Evolutionary conservation across 148 eudicot genomes (phyloP).

Genomic region (Vaccinium macrocarpon): DNA sequence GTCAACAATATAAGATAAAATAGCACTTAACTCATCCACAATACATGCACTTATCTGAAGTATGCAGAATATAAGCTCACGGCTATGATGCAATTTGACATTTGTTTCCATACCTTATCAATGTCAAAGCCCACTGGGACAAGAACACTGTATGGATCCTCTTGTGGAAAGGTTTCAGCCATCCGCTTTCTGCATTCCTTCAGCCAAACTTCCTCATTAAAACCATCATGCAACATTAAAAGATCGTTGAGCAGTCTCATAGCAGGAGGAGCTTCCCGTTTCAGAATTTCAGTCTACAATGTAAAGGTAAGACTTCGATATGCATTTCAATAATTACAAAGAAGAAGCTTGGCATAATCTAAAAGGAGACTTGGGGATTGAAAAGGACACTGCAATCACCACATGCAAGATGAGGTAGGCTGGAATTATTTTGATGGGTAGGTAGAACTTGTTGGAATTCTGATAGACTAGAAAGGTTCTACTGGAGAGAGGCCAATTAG

Average conservation of each 20-base stretch:
- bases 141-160: constrained; percentile 95
- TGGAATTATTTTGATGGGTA: background rate
- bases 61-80: constrained; percentile 4
- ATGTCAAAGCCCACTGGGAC: constrained; percentile 90
- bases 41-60: background rate
- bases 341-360: background rate
- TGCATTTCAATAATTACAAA: background rate
- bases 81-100: background rate
- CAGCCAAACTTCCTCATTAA: constrained; percentile 83
- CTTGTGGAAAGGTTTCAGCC: constrained; percentile 82
- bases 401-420: constrained; percentile 1
- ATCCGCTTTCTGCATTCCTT: constrained; percentile 88
- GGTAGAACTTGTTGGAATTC: background rate
- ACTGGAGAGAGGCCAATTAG: background rate
- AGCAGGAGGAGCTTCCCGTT: constrained; percentile 85
- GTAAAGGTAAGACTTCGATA: constrained; percentile 4
- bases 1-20: background rate
- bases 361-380: background rate
- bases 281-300: constrained; percentile 77
- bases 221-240: constrained; percentile 85
- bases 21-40: background rate
- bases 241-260: constrained; percentile 92
- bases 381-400: background rate
- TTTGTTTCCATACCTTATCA: constrained; percentile 54
- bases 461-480: background rate